These are phyloP conservation scores for Keithomyces neogunnii DNA, from an alignment of 2,329 filamentous ascomycete species.

Conservation along the genomic window DNA sequence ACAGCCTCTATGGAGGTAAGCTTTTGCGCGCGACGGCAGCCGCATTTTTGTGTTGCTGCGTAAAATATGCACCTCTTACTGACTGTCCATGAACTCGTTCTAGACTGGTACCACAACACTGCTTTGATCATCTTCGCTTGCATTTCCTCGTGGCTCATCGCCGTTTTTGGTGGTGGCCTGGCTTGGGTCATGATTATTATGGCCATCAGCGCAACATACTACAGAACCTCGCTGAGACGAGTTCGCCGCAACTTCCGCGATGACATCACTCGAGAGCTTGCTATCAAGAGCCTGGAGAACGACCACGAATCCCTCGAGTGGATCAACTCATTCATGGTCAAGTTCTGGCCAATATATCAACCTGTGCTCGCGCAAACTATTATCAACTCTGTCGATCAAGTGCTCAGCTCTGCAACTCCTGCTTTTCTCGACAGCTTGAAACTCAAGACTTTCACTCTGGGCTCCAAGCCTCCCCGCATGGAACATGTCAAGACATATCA, in stretches of 20 bases:
- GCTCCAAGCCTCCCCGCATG: constrained; percentile 88
- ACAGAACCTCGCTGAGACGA: constrained; percentile 86
- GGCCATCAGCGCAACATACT: constrained; percentile 88
- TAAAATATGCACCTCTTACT: not conserved
- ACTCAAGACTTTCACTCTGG: constrained; percentile 87
- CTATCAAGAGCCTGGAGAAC: constrained; percentile 77
- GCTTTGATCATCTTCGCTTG: constrained; percentile 92
- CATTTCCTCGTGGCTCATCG: constrained; percentile 81
- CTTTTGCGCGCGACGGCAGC: not conserved
- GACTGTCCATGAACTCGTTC: not conserved
- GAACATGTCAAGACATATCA: constrained; percentile 98
- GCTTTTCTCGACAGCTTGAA: constrained; percentile 89
- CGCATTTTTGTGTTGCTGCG: not conserved
- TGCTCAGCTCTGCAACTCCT: constrained; percentile 85
- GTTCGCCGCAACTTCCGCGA: constrained; percentile 94
- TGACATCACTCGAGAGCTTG: constrained; percentile 82
- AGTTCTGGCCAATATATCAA: constrained; percentile 99
- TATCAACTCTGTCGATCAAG: constrained; percentile 90
- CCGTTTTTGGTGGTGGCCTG: constrained; percentile 80
- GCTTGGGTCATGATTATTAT: constrained; percentile 92
- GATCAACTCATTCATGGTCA: constrained; percentile 98
- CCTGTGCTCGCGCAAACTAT: constrained; percentile 88
- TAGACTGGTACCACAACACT: constrained; percentile 97
- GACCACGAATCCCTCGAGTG: constrained; percentile 92
- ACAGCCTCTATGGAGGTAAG: constrained; percentile 82